A percentile compares a stretch with the other conserved stretches of the same genome.
Conservation (phyloP, 2,329 filamentous ascomycete species). For the Corinectria fuckeliana region DNA sequence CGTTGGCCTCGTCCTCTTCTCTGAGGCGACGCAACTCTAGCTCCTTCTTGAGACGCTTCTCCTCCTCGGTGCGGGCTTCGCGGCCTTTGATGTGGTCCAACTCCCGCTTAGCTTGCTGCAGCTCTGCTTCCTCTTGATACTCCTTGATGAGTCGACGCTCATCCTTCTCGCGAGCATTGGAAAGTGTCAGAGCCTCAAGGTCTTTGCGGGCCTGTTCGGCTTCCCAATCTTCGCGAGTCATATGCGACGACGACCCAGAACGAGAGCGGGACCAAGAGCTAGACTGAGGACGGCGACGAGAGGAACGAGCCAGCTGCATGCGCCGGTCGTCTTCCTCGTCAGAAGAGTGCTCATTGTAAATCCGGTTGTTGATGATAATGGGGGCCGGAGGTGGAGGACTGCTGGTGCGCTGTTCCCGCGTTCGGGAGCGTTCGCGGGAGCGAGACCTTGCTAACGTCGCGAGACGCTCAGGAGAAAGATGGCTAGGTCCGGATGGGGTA, state of each 20-base stretch:
- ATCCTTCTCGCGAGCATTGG: conserved; percentile 43
- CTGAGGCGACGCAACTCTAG: conserved; percentile 59
- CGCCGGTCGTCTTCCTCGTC: conserved; percentile 42
- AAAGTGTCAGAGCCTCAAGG: conserved; percentile 26
- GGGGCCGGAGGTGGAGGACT: conserved; percentile 47
- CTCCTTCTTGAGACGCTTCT: conserved; percentile 59
- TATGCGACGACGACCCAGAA: conserved; percentile 45
- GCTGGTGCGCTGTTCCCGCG: conserved; percentile 54
- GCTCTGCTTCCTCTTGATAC: conserved; percentile 54
- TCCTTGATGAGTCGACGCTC: conserved; percentile 48
- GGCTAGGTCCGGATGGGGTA: conserved; percentile 47
- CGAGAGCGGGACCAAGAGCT: conserved; percentile 40
- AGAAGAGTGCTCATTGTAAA: conserved; percentile 57
- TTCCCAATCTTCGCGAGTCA: conserved; percentile 53
- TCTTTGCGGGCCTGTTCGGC: conserved; percentile 35
- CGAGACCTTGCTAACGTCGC: conserved; percentile 51
- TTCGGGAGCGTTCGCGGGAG: conserved; percentile 52
- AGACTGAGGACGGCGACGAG: conserved; percentile 37
- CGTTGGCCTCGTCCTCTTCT: conserved; percentile 48
- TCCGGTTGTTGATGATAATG: conserved; percentile 64
- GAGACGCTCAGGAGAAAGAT: conserved; percentile 51
- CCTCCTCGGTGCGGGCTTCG: conserved; percentile 55
- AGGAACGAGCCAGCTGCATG: conserved; percentile 38
- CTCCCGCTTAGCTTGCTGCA: conserved; percentile 56
- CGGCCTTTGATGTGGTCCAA: conserved; percentile 54